phyloP scores from a whole-genome alignment of 805 yeast genomes.

The Cyberlindnera veronae region DNA sequence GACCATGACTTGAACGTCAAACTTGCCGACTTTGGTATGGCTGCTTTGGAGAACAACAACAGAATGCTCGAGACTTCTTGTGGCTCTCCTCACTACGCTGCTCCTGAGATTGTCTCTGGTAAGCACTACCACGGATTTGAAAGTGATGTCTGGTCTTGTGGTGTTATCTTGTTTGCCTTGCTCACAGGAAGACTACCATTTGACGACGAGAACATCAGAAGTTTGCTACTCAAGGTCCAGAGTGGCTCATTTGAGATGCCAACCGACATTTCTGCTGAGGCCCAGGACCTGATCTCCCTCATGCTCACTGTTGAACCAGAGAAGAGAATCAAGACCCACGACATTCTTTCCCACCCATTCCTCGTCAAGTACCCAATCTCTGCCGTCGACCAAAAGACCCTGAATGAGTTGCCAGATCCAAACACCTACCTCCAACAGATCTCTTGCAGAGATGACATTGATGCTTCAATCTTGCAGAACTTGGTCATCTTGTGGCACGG shows the following conservation, averaged over 20 bases:
- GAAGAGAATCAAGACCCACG: constrained; percentile 64
- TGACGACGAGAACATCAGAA: constrained; percentile 77
- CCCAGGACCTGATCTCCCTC: constrained; percentile 58
- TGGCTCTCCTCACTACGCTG: constrained; percentile 87
- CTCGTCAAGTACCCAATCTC: constrained; percentile 55
- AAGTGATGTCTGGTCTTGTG: constrained; percentile 87
- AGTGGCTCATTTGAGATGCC: constrained; percentile 77
- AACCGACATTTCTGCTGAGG: constrained; percentile 54
- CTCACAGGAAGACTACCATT: constrained; percentile 80
- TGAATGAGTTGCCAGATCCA: constrained; percentile 31
- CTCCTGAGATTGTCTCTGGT: constrained; percentile 83
- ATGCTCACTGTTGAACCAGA: constrained; percentile 72
- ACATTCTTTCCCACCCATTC: constrained; percentile 73
- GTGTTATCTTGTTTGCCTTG: constrained; percentile 75
- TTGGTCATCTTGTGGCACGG: constrained; percentile 82
- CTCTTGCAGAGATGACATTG: constrained; percentile 46
- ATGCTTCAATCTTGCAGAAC: constrained; percentile 69
- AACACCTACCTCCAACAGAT: constrained; percentile 26
- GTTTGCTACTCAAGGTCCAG: constrained; percentile 68
- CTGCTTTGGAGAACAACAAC: constrained; percentile 73
- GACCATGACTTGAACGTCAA: constrained; percentile 67
- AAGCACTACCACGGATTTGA: constrained; percentile 79
- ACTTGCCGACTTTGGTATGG: constrained; percentile 89
- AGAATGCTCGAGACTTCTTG: constrained; percentile 74
- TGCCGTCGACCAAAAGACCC: constrained; percentile 21